These are phyloP conservation scores for Rhodotorula taiwanensis DNA, from an alignment of 768 basidiomycete genomes.

Conservation along the genomic window DNA sequence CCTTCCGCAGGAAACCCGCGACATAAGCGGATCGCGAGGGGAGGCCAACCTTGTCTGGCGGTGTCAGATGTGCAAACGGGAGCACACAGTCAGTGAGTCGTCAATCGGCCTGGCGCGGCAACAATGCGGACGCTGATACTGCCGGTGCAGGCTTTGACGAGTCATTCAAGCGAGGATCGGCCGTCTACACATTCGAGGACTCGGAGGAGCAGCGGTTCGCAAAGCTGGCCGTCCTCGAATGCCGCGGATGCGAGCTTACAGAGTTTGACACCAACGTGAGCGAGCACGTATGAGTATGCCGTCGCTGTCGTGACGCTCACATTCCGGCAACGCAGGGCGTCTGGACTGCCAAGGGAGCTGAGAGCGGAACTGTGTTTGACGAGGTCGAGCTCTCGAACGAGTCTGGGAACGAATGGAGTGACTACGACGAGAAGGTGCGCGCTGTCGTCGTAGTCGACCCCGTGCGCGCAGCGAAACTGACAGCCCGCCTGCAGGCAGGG, in stretches of 20 bases:
- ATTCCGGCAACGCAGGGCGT: slow-evolving; percentile 54
- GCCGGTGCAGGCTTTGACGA: slow-evolving; percentile 33
- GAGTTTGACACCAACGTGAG: slow-evolving; percentile 67
- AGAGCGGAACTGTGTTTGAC: slow-evolving; percentile 54
- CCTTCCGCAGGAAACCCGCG: slow-evolving; percentile 28
- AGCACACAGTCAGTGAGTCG: slow-evolving; percentile 54
- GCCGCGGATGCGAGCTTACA: slow-evolving; percentile 75
- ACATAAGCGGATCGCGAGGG: slow-evolving; percentile 37
- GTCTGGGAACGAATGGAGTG: slow-evolving; percentile 62
- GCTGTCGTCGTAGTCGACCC: too few relatives aligned
- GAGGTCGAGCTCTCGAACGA: slow-evolving; percentile 45
- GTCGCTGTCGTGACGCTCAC: background rate
- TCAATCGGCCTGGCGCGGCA: background rate
- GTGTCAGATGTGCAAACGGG: slow-evolving; percentile 51
- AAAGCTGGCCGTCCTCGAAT: slow-evolving; percentile 67
- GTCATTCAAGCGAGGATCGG: slow-evolving; percentile 32
- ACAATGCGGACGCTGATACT: background rate
- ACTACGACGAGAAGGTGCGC: slow-evolving; percentile 82
- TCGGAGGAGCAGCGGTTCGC: slow-evolving; percentile 53
- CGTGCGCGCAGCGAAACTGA: too few relatives aligned
- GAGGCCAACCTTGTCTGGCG: slow-evolving; percentile 41
- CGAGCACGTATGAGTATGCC: too few relatives aligned
- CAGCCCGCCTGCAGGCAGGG: slow-evolving; percentile 47
- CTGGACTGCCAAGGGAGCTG: slow-evolving; percentile 67
- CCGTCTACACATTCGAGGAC: slow-evolving; percentile 55